phyloP scores from a whole-genome alignment of 225 moss, liverwort and hornwort genomes.

The Pseudoscleropodium purum region DNA sequence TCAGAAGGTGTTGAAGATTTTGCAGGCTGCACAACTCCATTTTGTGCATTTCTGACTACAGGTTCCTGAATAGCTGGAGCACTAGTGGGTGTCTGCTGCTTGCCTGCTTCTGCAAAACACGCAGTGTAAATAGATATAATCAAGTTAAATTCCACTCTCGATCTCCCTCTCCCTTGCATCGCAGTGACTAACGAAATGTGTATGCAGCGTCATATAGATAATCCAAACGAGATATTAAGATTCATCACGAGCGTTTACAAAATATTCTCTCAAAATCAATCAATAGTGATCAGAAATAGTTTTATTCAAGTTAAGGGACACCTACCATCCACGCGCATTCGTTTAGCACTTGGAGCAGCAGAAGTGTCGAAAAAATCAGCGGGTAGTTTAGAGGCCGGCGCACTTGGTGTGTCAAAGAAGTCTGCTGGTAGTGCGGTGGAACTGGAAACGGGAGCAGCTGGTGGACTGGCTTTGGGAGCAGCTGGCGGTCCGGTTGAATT shows the following conservation, averaged over 20 bases:
- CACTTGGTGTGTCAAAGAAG: slow-evolving; percentile 40
- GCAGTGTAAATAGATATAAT: background rate
- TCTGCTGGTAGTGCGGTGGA: slow-evolving; percentile 32
- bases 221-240: background rate
- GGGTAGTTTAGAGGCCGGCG: slow-evolving; percentile 27
- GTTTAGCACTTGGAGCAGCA: slow-evolving; percentile 30
- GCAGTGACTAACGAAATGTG: background rate
- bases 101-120: slow-evolving; percentile 20
- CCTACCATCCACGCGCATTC: slow-evolving; percentile 28
- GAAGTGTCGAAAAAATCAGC: slow-evolving; percentile 42
- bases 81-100: slow-evolving; percentile 2
- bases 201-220: background rate
- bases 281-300: background rate
- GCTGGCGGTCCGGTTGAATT: background rate
- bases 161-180: background rate
- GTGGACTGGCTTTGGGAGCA: slow-evolving; percentile 1
- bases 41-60: background rate
- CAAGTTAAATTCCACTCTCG: background rate
- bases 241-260: background rate
- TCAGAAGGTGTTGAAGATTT: slow-evolving; percentile 6
- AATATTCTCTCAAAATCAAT: background rate
- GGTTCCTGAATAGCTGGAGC: slow-evolving; percentile 4
- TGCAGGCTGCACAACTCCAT: slow-evolving; percentile 8
- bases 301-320: background rate
- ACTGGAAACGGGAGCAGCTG: slow-evolving; percentile 3